These are phyloP conservation scores for Ustulina deusta DNA, from an alignment of 2,329 filamentous ascomycete genomes.

Conservation along the genomic window DNA sequence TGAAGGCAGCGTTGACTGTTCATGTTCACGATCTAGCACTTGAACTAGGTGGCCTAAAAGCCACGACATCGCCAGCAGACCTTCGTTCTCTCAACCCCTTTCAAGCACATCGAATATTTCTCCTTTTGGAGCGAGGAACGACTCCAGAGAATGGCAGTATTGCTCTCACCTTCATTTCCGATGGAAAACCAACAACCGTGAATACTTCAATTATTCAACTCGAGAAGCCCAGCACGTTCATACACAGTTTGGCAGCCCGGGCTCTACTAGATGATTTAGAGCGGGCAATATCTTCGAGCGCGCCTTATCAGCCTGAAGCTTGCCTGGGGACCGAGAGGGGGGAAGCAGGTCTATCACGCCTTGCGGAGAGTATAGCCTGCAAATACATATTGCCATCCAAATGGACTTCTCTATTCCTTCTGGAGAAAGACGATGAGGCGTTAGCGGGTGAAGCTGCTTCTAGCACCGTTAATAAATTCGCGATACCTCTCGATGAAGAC, in stretches of 20 bases:
- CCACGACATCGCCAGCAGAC: slow-evolving; percentile 28
- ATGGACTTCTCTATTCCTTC: slow-evolving; percentile 38
- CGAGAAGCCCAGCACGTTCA: slow-evolving; percentile 9
- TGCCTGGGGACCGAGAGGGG: background rate
- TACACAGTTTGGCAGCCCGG: slow-evolving; percentile 30
- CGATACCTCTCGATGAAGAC: background rate
- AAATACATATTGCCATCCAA: slow-evolving; percentile 33
- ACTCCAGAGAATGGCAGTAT: background rate
- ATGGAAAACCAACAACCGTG: background rate
- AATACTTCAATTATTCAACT: background rate
- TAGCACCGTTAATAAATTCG: background rate
- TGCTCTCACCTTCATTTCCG: background rate
- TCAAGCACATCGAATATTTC: slow-evolving; percentile 29
- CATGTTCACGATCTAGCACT: slow-evolving; percentile 26
- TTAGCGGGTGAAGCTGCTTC: background rate
- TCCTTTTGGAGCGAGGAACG: slow-evolving; percentile 26
- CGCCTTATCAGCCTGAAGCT: background rate
- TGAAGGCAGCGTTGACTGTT: slow-evolving; percentile 36
- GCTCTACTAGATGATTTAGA: slow-evolving; percentile 34
- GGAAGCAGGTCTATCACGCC: background rate
- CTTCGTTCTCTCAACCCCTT: slow-evolving; percentile 31
- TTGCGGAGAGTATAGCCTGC: slow-evolving; percentile 35
- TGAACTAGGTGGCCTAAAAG: slow-evolving; percentile 17
- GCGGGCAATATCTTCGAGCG: background rate
- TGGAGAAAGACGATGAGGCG: background rate